Percentiles rank a stretch among this genome's conserved stretches.
phyloP scores from a whole-genome alignment of 2,329 filamentous ascomycete species.

The Ophiocordyceps camponoti-leonardi region DNA sequence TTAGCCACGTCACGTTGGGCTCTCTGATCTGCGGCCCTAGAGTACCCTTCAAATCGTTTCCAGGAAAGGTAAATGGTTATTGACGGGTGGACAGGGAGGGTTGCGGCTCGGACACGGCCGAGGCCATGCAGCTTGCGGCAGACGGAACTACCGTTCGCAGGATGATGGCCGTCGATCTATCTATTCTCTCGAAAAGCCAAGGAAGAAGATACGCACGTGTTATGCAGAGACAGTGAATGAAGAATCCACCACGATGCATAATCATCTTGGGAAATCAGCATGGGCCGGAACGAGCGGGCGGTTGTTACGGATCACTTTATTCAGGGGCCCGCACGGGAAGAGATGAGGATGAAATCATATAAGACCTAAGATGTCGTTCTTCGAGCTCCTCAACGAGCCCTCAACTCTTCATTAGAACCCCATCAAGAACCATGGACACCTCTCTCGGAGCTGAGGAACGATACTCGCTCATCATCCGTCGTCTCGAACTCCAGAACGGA shows the following conservation, averaged over 20 bases:
- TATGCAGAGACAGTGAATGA: no score
- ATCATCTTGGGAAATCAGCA: not conserved
- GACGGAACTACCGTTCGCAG: not conserved
- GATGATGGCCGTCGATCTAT: no score
- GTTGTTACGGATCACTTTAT: not conserved
- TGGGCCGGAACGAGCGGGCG: no score
- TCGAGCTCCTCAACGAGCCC: no score
- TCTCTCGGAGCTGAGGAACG: not conserved
- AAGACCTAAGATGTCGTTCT: not conserved
- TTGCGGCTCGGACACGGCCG: not conserved
- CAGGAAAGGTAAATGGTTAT: not conserved
- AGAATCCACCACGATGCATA: no score
- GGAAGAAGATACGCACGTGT: not conserved
- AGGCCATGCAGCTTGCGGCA: not conserved
- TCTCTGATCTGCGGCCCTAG: not conserved
- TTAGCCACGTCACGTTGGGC: not conserved
- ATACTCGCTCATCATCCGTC: conserved; percentile 1
- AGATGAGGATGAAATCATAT: not conserved
- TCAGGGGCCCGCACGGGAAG: no score
- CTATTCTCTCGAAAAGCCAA: no score
- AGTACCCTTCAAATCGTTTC: not conserved
- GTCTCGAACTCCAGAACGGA: conserved; percentile 1
- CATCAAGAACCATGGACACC: not conserved
- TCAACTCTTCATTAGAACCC: not conserved
- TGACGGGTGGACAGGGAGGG: no score